These are phyloP conservation scores for Citrus hindsii DNA, from an alignment of 345 rosid species.

Conservation along the genomic window DNA sequence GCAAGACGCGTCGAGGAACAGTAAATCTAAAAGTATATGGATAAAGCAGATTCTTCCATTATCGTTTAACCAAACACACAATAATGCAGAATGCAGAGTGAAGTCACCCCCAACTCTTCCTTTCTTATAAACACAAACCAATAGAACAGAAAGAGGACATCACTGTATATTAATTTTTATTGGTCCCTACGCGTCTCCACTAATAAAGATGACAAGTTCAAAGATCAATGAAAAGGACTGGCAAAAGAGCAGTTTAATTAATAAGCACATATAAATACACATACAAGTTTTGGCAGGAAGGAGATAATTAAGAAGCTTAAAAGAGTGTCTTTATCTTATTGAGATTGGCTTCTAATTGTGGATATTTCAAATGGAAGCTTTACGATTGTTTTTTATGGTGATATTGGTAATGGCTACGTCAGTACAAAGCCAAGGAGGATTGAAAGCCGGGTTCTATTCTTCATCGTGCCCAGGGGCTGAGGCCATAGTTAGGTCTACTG, in stretches of 20 bases:
- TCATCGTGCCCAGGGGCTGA: slow-evolving; percentile 58
- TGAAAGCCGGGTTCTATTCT: slow-evolving; percentile 56
- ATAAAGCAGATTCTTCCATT: neutral
- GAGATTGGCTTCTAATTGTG: neutral
- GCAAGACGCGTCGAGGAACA: slow-evolving; percentile 21
- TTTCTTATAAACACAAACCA: neutral
- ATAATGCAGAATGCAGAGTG: neutral
- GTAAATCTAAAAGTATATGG: neutral
- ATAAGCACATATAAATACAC: neutral
- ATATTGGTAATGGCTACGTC: slow-evolving; percentile 13
- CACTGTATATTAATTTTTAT: neutral
- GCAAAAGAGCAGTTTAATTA: slow-evolving; percentile 7
- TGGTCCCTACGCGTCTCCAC: slow-evolving; percentile 32
- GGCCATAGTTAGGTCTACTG: slow-evolving; percentile 49
- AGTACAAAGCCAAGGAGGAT: slow-evolving; percentile 28
- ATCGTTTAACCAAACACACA: neutral
- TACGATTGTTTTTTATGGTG: slow-evolving; percentile 11
- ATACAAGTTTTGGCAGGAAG: neutral
- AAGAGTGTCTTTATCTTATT: no score
- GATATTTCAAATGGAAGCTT: slow-evolving; percentile 10
- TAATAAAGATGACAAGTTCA: neutral
- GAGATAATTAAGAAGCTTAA: neutral
- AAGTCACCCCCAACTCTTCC: neutral
- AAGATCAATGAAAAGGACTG: slow-evolving; percentile 11
- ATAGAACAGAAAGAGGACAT: neutral